Base-by-base conservation (phyloP, 345 rosid species). In the Iberis pinnata region DNA sequence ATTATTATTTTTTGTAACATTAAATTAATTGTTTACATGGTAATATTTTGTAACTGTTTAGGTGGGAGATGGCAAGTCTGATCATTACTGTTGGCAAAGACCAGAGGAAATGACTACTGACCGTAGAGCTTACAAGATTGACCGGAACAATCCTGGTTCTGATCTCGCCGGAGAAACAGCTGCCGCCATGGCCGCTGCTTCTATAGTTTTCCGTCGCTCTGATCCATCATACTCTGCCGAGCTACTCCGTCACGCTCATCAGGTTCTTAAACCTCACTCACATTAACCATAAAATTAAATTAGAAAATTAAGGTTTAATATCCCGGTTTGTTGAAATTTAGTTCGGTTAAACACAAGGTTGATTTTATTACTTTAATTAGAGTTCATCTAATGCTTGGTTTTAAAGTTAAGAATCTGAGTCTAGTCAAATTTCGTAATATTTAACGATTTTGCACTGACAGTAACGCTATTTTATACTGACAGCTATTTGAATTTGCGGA, bases 91-190 rank as follows among this genome's bases (percentile, higher is more conserved):
- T 63, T 87, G 98, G 98, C 98, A 90, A 82, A 76, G 96, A 38
- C 98, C 98, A 18, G 98, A 90, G 75, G 98, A 90, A 39, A 90
- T 90, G 98, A 87, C 96, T 29, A 90, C 98, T 14, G 87, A 80
- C 59, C 80, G 98, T 26, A 56, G 31, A 9, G 95, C 96, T 36
- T 87, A 87, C 63, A 75, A 63, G 71, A 64, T 90, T 41, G 92
- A 87, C 71, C 73, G 70, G 17, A 84, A 80, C 10, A 90, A 87
- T 61, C 96, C 98, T 0, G 98, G 98, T 37, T 90, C 98, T 10
- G 98, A 90, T 67, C 90, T 89, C 8, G 89, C 97, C 29, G 96
- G 90, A 4, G 97, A 89, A 73, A 86, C 96, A 1, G 86, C 97
- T 4, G 97, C 97, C 10, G 94, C 97, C 8, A 80, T 89, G 97